These are phyloP conservation scores for Fusarium multiceps DNA, from an alignment of 2,329 filamentous ascomycete genomes.

Conservation along the genomic window DNA sequence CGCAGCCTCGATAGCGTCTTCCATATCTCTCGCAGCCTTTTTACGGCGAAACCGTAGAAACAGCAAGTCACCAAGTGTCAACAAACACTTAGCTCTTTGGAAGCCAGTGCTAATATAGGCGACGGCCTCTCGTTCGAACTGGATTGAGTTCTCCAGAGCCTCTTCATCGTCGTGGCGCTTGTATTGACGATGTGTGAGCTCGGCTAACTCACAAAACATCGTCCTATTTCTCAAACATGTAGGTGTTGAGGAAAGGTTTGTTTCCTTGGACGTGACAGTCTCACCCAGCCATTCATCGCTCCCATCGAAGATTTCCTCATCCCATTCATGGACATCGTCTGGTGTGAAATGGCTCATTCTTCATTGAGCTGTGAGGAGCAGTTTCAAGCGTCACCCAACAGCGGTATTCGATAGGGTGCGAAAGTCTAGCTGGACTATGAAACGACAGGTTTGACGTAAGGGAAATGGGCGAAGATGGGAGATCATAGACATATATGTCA, in stretches of 20 bases:
- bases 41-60: not conserved
- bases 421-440: no score
- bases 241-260: not conserved
- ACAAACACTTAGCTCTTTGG: not conserved
- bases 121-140: not conserved
- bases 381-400: no score
- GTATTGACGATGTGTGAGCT: not conserved
- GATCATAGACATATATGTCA: no score
- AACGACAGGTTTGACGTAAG: no score
- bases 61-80: not conserved
- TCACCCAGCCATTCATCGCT: not conserved
- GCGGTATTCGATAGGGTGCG: no score
- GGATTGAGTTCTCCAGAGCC: not conserved
- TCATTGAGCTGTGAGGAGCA: no score
- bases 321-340: not conserved
- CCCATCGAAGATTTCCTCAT: not conserved
- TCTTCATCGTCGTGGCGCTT: fast-evolving
- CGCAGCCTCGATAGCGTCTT: not conserved
- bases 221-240: not conserved
- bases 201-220: not conserved
- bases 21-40: not conserved
- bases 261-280: fast-evolving
- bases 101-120: not conserved
- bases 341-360: not conserved
- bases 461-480: no score